phyloP scores from a whole-genome alignment of 2,329 filamentous ascomycete species.

The Neonectria ditissima region DNA sequence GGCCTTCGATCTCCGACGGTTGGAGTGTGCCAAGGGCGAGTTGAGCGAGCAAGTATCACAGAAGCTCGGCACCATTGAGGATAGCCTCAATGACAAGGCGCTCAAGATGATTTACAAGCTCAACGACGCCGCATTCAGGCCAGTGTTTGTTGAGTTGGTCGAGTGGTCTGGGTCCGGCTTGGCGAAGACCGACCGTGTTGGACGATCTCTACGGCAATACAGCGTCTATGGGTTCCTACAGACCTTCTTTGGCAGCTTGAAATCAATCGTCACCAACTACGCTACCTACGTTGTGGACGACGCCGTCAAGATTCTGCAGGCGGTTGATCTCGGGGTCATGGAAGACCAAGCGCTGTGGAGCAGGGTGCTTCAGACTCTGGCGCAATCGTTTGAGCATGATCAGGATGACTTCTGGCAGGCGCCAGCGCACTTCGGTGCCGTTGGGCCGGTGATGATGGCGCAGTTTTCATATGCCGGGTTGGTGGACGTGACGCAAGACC shows the following conservation, averaged over 20 bases:
- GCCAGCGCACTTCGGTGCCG: slow-evolving; percentile 83
- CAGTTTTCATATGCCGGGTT: slow-evolving; percentile 68
- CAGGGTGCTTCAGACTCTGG: slow-evolving; percentile 77
- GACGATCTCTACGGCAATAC: slow-evolving; percentile 72
- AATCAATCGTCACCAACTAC: slow-evolving; percentile 95
- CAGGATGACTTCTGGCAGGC: slow-evolving; percentile 97
- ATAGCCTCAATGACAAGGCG: slow-evolving; percentile 73
- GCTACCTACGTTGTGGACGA: slow-evolving; percentile 86
- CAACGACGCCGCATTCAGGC: slow-evolving; percentile 92
- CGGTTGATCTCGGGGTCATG: slow-evolving; percentile 59
- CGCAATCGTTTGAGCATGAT: slow-evolving; percentile 85
- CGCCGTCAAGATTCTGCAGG: slow-evolving; percentile 72
- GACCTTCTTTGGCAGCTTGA: slow-evolving; percentile 85
- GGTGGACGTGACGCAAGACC: slow-evolving; percentile 60
- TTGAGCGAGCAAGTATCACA: slow-evolving; percentile 57
- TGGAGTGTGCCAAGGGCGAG: slow-evolving; percentile 62
- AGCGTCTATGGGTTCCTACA: slow-evolving; percentile 86
- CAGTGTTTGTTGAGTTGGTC: slow-evolving; percentile 87
- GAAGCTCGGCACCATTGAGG: slow-evolving; percentile 71
- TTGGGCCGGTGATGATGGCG: slow-evolving; percentile 75
- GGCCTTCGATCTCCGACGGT: slow-evolving; percentile 74
- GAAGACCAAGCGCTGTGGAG: slow-evolving; percentile 73
- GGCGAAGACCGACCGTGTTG: slow-evolving; percentile 70
- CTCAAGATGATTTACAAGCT: slow-evolving; percentile 97
- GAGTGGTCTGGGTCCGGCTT: slow-evolving; percentile 79